Conservation (phyloP, 1,284 basidiomycete species). For the Sanghuangporus baumii region DNA sequence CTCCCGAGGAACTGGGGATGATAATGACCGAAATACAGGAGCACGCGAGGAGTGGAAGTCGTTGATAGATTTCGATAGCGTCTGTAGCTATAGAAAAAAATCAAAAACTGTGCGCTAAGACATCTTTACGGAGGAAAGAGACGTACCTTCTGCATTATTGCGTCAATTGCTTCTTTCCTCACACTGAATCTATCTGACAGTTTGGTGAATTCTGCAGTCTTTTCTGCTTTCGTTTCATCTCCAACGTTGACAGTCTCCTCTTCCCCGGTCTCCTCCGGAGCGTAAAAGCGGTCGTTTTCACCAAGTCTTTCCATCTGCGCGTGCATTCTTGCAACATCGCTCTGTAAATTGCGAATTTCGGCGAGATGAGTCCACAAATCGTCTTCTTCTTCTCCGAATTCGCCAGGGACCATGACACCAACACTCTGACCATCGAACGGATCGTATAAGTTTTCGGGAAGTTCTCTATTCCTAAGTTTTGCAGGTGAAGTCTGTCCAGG, state of each 20-base stretch:
- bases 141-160: conserved; percentile 65
- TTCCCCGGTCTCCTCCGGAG: conserved; percentile 19
- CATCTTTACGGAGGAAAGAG: neutral
- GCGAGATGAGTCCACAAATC: conserved; percentile 64
- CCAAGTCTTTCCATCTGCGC: conserved; percentile 66
- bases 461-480: conserved; percentile 13
- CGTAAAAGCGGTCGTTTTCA: conserved; percentile 21
- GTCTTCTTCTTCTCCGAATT: conserved; percentile 33
- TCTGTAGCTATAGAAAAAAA: conserved; percentile 4
- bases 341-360: conserved; percentile 60
- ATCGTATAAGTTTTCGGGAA: conserved; percentile 37
- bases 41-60: conserved; percentile 17
- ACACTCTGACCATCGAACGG: conserved; percentile 44
- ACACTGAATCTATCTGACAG: conserved; percentile 62
- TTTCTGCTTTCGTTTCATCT: conserved; percentile 28
- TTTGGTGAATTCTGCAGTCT: conserved; percentile 61
- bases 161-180: conserved; percentile 57
- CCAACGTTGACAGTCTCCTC: conserved; percentile 30
- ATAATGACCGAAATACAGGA: conserved; percentile 10
- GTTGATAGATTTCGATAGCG: conserved; percentile 14
- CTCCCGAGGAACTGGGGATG: neutral
- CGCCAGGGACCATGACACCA: conserved; percentile 31
- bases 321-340: conserved; percentile 64
- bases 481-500: conserved; percentile 17
- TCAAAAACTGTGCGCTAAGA: neutral